Evolutionary conservation across 257 asterid genomes (phyloP).

Genomic region (Solanum sejunctum): DNA sequence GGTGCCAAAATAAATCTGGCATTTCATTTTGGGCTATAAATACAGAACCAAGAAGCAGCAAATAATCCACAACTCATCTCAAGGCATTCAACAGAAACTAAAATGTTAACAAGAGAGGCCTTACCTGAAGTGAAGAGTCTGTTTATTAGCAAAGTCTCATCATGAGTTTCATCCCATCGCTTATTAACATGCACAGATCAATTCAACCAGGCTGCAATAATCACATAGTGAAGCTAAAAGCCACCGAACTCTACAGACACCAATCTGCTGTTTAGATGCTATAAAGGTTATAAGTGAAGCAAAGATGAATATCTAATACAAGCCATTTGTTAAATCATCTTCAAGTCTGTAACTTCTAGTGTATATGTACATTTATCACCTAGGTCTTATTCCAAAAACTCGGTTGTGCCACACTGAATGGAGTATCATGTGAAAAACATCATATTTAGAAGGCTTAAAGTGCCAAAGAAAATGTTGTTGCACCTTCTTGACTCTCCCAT

Average conservation of each 20-base stretch:
- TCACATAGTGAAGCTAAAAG: not conserved
- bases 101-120: not conserved
- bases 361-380: not conserved
- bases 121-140: not conserved
- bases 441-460: constrained; percentile 25
- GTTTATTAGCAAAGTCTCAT: not conserved
- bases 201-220: not conserved
- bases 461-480: constrained; percentile 36
- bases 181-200: not conserved
- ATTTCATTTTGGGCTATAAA: not conserved
- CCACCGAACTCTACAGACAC: not conserved
- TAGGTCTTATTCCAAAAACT: constrained; percentile 8
- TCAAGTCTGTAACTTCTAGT: not conserved
- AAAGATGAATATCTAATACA: not conserved
- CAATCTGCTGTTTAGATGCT: not conserved
- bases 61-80: not conserved
- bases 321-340: not conserved
- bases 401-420: constrained; percentile 39
- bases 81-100: not conserved
- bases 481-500: constrained; percentile 21
- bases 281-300: not conserved
- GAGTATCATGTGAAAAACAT: constrained; percentile 34
- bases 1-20: not conserved
- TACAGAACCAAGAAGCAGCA: not conserved
- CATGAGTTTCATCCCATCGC: not conserved